Evolutionary conservation across 257 asterid species (phyloP), one percentile per base, ranked within the genome.

Genomic region (Solanum commersonii): DNA sequence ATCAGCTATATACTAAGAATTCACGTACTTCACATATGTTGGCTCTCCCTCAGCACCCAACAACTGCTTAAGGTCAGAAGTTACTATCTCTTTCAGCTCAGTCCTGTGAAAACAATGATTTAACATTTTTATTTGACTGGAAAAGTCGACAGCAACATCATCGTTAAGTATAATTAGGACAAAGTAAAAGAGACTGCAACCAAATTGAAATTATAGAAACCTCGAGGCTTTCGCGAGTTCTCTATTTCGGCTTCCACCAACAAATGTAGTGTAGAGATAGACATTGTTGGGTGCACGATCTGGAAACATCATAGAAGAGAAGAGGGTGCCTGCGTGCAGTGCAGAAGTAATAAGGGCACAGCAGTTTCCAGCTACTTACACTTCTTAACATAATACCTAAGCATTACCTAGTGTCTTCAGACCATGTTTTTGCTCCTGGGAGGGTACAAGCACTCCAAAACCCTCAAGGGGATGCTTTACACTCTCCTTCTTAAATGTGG

Each of bases 241-340:
- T 87, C 88, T 92, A 87, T 94, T 96, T 88, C 98, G 92, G 92
- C 98, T 95, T 86, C 98, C 99, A 42, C 99, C 98, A 70, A 96
- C 92, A 91, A 96, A 96, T 38, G 99, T 96, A 49, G 98, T 95
- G 85, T 96, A 96, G 85, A 96, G 99, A 91, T 94, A 88, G 68
- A 90, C 94, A 88, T 93, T 96, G 83, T 88, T 90, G 31, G 99
- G 99, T 40, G 98, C 97, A 52, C 99, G 98, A 90, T 96, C 99
- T 25, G 98, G 99, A 90, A 96, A 96, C 99, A 96, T 96, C 94
- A 92, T 94, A 27, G 98, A 96, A 84, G 98, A 94, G 92, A 96
- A 96, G 74, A 95, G 98, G 87, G 99, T 96, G 71, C 99, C 99
- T 95, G 94, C 88, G 65, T 84, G 85, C 27, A 87, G 77, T 85